Base-by-base conservation (phyloP, 2,329 filamentous ascomycete genomes). In the Alternaria ethzedia region DNA sequence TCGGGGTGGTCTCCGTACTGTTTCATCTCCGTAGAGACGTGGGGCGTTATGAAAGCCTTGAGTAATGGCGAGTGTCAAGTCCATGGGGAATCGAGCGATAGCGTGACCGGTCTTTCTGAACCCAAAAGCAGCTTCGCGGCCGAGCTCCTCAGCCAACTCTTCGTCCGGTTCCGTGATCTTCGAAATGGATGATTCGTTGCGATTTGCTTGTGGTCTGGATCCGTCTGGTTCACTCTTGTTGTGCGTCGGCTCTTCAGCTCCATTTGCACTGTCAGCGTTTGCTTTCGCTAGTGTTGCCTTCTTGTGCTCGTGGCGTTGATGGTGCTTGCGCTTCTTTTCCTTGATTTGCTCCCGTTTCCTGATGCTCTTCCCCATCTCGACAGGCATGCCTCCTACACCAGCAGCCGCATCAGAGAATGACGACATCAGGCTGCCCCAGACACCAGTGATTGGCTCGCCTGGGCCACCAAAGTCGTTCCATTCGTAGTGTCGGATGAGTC, bases 401-500 rank as follows among this genome's bases (percentile, higher is more conserved):
- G 84, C 82, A 25, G 89, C 86, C 1, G 89, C 83, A 36, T 87
- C 85, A 2, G 86, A 85, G 4, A 90, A 74, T 0, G 87, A 87
- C 4, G 84, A 83, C n/a, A 87, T 83, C 5, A 92, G 69, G 0
- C 89, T 89, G 11, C 87, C 87, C 32, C 87, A 87, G 5, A 87
- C 81, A 4, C 90, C 91, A 0, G 90, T 91, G 12, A 93, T 81
- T 0, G 91, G 91, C 73, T 93, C 91, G 0, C 90, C 90, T 0
- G 90, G 90, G 0, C 91, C 91, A 68, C 91, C 89, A 70, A 92
- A 93, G 70, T 93, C 90, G 68, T 92, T 91, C 89, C 90, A 93
- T 70, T 92, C 90, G 54, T 86, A 87, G 70, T 91, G 89, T 9
- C 91, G 83, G 9, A 91, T 72, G 0, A 93, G 82, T 12, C 87